Conservation (phyloP, 306 rosid species). For the Quercus robur region DNA sequence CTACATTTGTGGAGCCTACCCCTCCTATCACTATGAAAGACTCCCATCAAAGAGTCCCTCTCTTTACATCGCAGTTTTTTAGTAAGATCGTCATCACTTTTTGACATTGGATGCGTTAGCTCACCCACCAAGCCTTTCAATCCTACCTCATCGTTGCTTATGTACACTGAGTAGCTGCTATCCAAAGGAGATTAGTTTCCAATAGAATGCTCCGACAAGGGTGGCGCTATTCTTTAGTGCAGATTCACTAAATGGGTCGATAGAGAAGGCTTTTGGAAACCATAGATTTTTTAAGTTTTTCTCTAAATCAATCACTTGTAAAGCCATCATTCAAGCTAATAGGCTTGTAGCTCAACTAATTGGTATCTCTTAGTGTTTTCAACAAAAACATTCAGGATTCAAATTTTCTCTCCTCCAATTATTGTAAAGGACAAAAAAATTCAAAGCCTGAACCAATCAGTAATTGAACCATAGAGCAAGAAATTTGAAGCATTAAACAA, state of each 20-base stretch:
- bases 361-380: no score
- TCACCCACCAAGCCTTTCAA: constrained; percentile 7
- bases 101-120: constrained; percentile 18
- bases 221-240: constrained; percentile 10
- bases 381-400: no score
- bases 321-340: no score
- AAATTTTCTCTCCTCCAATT: no score
- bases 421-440: no score
- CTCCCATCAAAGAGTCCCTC: neutral
- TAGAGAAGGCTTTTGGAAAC: constrained; percentile 12
- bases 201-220: neutral
- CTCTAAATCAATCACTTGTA: no score
- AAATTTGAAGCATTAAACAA: no score
- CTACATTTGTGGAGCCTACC: neutral
- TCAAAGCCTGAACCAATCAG: no score
- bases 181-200: constrained; percentile 29
- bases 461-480: no score
- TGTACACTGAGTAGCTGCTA: constrained; percentile 5
- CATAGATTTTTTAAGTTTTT: neutral
- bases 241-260: constrained; percentile 32
- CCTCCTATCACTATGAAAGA: constrained; percentile 7
- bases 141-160: neutral
- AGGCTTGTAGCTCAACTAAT: no score
- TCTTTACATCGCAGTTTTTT: constrained; percentile 6
- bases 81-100: constrained; percentile 10